Base-by-base conservation (phyloP, 1,284 basidiomycete species). In the Puccinia horiana region DNA sequence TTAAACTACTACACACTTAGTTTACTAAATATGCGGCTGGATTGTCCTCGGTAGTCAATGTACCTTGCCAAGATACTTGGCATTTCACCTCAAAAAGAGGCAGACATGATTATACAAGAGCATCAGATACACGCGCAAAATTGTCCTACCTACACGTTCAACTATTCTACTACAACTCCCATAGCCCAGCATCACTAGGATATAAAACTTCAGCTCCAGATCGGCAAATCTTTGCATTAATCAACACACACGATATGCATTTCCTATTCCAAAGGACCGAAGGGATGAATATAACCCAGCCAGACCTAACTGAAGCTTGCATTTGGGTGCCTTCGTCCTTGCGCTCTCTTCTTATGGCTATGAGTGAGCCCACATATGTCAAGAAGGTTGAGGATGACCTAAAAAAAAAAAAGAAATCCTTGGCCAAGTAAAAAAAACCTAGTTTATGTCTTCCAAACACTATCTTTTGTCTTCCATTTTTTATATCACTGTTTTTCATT, bases 281-380 rank as follows among this genome's bases (percentile, higher is more conserved):
- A 65, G 61, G 29, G 12, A 65, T 65, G 61, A 65, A 65, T 20
- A 65, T 65, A 9, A 65, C 26, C n/a, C n/a, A n/a, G n/a, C n/a
- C n/a, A n/a, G n/a, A n/a, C n/a, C n/a, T n/a, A 58, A 29, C 56
- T 58, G 61, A 65, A 65, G 61, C 61, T 9, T 26, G 61, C 29
- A 23, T 65, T 16, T 65, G 61, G 61, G 61, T 65, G 29, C 61
- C 61, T 8, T 65, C 61, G 32, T 12, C 61, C 4, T 65, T 65
- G 61, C 26, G 61, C 11, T 16, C 35, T 5, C 14, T 65, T 32
- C 35, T 65, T 32, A 4, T 16, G 4, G 18, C 29, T 6, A 65
- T 65, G 61, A 65, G 61, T 20, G 29, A 65, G 14, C 26, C 14
- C 6, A 65, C 14, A 3, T 65, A 32, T 26, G 32, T 65, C 35